These are phyloP conservation scores for Tuber microsphaerosporum DNA, from an alignment of 495 filamentous ascomycete genomes.

Conservation along the genomic window DNA sequence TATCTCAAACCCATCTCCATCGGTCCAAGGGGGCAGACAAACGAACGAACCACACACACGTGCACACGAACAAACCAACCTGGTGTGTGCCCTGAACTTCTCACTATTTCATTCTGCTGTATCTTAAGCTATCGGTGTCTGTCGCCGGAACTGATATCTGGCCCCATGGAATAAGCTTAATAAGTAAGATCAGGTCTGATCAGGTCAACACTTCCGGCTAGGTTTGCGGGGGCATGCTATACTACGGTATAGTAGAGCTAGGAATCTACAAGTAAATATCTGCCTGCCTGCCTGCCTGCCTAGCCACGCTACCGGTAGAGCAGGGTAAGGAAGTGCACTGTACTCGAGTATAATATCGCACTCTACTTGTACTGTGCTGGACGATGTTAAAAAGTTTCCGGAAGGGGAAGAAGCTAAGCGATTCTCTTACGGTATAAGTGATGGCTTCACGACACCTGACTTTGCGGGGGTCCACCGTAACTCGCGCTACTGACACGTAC, in stretches of 20 bases:
- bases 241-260: background rate
- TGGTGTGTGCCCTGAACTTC: background rate
- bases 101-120: background rate
- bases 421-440: too few species aligned
- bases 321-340: background rate
- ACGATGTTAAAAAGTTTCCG: too few species aligned
- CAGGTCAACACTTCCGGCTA: background rate
- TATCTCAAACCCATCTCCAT: background rate
- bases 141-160: background rate
- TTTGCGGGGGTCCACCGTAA: too few species aligned
- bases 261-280: background rate
- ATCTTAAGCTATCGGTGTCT: background rate
- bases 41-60: background rate
- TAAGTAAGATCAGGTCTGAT: background rate
- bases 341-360: too few species aligned
- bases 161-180: background rate
- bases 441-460: too few species aligned
- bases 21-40: background rate
- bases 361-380: too few species aligned
- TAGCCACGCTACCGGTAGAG: background rate
- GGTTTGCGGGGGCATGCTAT: background rate
- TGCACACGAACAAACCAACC: background rate
- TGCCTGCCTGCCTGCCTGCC: too few species aligned
- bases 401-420: too few species aligned
- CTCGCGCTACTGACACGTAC: too few species aligned